These are phyloP conservation scores for Ziziphus jujuba DNA, from an alignment of 306 rosid genomes.

Conservation along the genomic window DNA sequence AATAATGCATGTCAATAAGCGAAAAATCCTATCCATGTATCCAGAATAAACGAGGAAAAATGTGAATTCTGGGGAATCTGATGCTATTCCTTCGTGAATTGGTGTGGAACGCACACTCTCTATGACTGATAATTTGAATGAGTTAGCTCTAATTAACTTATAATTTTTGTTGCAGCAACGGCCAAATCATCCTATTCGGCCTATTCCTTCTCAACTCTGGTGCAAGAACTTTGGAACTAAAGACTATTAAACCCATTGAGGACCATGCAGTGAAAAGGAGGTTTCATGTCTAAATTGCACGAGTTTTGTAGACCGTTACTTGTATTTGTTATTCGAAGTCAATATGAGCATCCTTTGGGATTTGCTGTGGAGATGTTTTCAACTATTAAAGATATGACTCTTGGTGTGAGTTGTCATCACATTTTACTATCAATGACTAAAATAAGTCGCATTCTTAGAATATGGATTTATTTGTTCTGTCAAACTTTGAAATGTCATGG, in stretches of 20 bases:
- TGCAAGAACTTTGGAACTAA: constrained; percentile 93
- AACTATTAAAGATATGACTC: constrained; percentile 25
- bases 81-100: constrained; percentile 24
- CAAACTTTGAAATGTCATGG: too few relatives aligned
- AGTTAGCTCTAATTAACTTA: constrained; percentile 24
- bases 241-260: constrained; percentile 50
- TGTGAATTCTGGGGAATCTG: constrained; percentile 1
- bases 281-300: constrained; percentile 18
- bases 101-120: constrained; percentile 14
- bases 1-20: constrained; percentile 3
- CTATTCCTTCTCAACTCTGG: constrained; percentile 97
- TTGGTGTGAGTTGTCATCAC: constrained; percentile 34
- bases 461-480: too few relatives aligned
- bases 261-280: constrained; percentile 28
- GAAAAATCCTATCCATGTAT: neutral
- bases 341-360: constrained; percentile 36
- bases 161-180: constrained; percentile 75
- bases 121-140: constrained; percentile 14
- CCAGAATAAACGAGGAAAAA: too few relatives aligned
- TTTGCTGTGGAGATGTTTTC: constrained; percentile 28
- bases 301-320: constrained; percentile 20
- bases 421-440: constrained; percentile 18
- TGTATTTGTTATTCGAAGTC: constrained; percentile 35
- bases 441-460: constrained; percentile 44
- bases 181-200: constrained; percentile 94